These are phyloP conservation scores for Schizosaccharomyces japonicus DNA, from an alignment of 805 yeast species.

Conservation along the genomic window DNA sequence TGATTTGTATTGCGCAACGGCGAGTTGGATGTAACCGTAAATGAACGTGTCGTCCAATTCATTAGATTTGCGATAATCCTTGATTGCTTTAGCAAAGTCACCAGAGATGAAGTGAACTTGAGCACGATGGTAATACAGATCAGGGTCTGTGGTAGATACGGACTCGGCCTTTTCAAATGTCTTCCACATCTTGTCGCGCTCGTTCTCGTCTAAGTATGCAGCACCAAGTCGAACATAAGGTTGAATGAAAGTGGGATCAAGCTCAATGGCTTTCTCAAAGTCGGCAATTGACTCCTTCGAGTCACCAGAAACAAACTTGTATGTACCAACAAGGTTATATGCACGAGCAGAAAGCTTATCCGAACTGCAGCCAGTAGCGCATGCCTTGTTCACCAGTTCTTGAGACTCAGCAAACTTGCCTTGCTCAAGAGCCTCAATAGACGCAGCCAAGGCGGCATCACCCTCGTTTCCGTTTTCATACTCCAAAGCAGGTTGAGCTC, in stretches of 20 bases:
- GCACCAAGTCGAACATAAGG: slow-evolving; percentile 64
- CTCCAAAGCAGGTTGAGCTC: slow-evolving; percentile 25
- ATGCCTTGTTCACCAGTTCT: slow-evolving; percentile 14
- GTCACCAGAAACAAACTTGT: slow-evolving; percentile 59
- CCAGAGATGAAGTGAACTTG: slow-evolving; percentile 69
- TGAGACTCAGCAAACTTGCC: slow-evolving; percentile 23
- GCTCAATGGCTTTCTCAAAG: slow-evolving; percentile 38
- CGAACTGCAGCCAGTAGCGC: slow-evolving; percentile 14
- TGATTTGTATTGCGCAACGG: slow-evolving; percentile 60
- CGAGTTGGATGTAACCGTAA: slow-evolving; percentile 73
- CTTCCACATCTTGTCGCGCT: slow-evolving; percentile 31
- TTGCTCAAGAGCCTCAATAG: slow-evolving; percentile 13
- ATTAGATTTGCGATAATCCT: slow-evolving; percentile 53
- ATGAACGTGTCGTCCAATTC: slow-evolving; percentile 51
- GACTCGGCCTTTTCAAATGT: slow-evolving; percentile 52
- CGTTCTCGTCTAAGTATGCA: slow-evolving; percentile 57
- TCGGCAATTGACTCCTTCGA: slow-evolving; percentile 37
- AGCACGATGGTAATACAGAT: slow-evolving; percentile 80
- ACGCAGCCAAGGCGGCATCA: slow-evolving; percentile 7
- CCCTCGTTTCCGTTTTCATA: slow-evolving; percentile 29
- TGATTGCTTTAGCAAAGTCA: slow-evolving; percentile 47
- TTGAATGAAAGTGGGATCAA: slow-evolving; percentile 49
- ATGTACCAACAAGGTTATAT: slow-evolving; percentile 60
- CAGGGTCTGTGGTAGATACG: slow-evolving; percentile 48
- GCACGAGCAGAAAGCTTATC: slow-evolving; percentile 33